Base-by-base conservation (phyloP, 371 early-diverging fungal species). In the Neoconidiobolus thromboides region DNA sequence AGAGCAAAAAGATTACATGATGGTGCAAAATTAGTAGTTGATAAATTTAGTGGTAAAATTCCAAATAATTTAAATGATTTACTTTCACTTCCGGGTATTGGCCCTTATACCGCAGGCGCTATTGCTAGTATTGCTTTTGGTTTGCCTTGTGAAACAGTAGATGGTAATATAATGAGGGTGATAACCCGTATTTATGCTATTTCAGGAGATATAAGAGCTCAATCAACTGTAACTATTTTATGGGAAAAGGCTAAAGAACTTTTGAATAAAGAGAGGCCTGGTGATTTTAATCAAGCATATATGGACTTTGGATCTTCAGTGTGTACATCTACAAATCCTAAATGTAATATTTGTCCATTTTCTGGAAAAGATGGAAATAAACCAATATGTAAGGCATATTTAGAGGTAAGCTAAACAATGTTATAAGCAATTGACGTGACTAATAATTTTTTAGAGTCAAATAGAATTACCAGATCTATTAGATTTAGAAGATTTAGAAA, bases 221-320 rank as follows among this genome's bases (percentile, higher is more conserved):
- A 78, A 48, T 71, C 66, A 6, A 71, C 73, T 1, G 69, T 82
- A 0, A 76, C 73, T 14, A 62, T 77, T 48, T 73, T 80, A 58
- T 87, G 86, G 86, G 64, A 69, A 6, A 68, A 82, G 26, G 85
- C 88, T 1, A 70, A 67, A 39, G 63, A 63, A n/a, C 52, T 85
- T 9, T 71, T 87, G 3, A 72, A 77, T 36, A 58, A 65, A 7
- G 62, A 65, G 6, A 69, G 78, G 1, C 85, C 87, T 1, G 90
- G 90, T 9, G 80, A 86, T 56, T 87, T 82, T 61, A 90, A 90
- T 62, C 87, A 90, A 62, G 84, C 85, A 1, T 52, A 87, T 56
- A 90, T 90, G 90, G 90, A 90, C 63, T 67, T 87, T 1, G 90
- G 88, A 0, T 83, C 87, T 2, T 72, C 76, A n/a, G 66, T 90